Conservation (phyloP, 2,329 filamentous ascomycete species). For the Talaromyces sp. region DNA sequence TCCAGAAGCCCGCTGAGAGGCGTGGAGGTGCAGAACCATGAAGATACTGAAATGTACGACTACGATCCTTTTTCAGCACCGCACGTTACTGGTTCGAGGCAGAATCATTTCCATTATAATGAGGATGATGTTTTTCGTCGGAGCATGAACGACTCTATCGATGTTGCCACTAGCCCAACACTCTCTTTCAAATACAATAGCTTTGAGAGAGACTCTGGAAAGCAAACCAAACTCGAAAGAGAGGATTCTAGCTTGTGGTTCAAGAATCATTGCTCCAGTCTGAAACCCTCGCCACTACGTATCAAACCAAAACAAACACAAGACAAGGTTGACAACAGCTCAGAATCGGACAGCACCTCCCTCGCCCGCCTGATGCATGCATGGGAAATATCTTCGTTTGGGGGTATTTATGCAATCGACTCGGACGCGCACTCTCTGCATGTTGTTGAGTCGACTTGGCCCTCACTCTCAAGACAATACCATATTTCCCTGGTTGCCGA, state of each 20-base stretch:
- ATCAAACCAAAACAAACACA: slow-evolving; percentile 1
- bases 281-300: slow-evolving; percentile 4
- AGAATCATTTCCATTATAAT: not conserved
- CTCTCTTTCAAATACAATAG: not conserved
- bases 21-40: not conserved
- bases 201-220: not conserved
- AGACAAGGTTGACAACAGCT: not conserved
- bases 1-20: not conserved
- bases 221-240: not conserved
- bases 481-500: not conserved
- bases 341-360: slow-evolving; percentile 4
- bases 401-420: not conserved
- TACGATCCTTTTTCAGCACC: not conserved
- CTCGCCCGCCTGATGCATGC: not conserved
- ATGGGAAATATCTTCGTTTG: slow-evolving; percentile 3
- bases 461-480: not conserved
- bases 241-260: not conserved
- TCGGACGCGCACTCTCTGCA: slow-evolving; percentile 3
- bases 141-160: not conserved
- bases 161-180: not conserved
- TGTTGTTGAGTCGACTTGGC: slow-evolving; percentile 1
- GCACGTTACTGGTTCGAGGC: not conserved
- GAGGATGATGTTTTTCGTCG: not conserved
- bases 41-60: not conserved
- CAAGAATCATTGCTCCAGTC: slow-evolving; percentile 5